Percentiles rank a stretch among this genome's conserved stretches.
phyloP scores from a whole-genome alignment of 2,329 filamentous ascomycete genomes.

The Nemania diffusa region DNA sequence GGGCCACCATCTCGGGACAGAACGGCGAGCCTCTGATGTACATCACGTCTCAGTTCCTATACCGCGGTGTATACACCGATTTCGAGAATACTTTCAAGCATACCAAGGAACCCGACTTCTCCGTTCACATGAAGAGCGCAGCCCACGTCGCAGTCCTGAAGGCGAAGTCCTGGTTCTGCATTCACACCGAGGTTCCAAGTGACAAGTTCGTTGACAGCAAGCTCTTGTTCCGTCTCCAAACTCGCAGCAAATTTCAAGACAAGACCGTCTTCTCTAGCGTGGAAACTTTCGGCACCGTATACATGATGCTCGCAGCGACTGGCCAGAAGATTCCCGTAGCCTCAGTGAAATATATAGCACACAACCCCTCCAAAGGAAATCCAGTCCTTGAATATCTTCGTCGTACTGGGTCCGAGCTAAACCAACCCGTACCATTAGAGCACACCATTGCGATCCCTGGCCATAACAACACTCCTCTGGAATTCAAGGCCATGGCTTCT shows the following conservation, averaged over 20 bases:
- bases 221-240: conserved; percentile 93
- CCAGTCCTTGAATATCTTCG: conserved; percentile 95
- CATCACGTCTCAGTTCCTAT: conserved; percentile 97
- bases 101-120: conserved; percentile 93
- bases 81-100: conserved; percentile 99
- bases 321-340: conserved; percentile 90
- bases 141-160: conserved; percentile 93
- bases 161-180: conserved; percentile 89
- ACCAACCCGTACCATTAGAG: conserved; percentile 96
- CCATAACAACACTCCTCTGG: conserved; percentile 76
- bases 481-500: conserved; percentile 88
- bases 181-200: conserved; percentile 80
- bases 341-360: conserved; percentile 91
- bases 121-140: conserved; percentile 83
- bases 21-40: conserved; percentile 91
- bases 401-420: conserved; percentile 88
- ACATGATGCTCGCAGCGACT: conserved; percentile 93
- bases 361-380: conserved; percentile 87
- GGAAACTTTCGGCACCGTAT: conserved; percentile 88
- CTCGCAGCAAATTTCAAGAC: conserved; percentile 92
- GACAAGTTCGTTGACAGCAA: conserved; percentile 91
- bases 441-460: conserved; percentile 95
- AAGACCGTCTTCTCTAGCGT: conserved; percentile 89
- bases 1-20: conserved; percentile 84
- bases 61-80: conserved; percentile 90